Base-by-base conservation (phyloP, 1,284 basidiomycete genomes). In the Ceratobasidium sp. region DNA sequence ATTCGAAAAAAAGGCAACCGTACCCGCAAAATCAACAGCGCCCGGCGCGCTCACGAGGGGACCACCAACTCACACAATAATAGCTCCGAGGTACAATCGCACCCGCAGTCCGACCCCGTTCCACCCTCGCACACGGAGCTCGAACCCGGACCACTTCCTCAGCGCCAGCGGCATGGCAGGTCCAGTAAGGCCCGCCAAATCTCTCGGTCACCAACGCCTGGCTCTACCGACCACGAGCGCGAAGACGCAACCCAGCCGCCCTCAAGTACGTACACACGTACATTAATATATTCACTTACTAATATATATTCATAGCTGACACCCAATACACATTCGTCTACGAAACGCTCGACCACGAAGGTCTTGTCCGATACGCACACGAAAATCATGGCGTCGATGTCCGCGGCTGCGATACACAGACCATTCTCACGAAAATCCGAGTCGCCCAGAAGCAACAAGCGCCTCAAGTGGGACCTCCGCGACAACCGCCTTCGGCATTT, bases 391-490 rank as follows among this genome's bases (percentile, higher is more conserved):
- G 26, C 23, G 7, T 52, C 50, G 49, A 66, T 49, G 18, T 35
- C 14, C 4, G 49, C 28, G 18, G 21, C 32, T 43, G 38, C n/a
- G 21, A 54, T 49, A 66, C 63, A 18, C 63, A 52, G 16, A 21
- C 44, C 3, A 66, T 66, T 43, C 46, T 66, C 38, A 18, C 3
- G 30, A 18, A 16, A 11, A 30, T 66, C 49, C 26, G 26, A 43
- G 30, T 52, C 26, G 63, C 63, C 44, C 9, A 66, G 63, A 41
- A 18, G 2, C 14, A 66, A 54, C 35, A 66, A 43, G 32, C 50
- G 50, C 4, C 49, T 66, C 30, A 66, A 54, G 49, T 66, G 63
- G 63, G 63, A 66, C 21, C 38, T 66, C 13, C 38, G 50, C 32
- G 38, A 30, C 49, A 26, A 30, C 35, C 32, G 63, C 28, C 63